Evolutionary conservation across 116 monocot species (phyloP).

Genomic region (Iris pallida): DNA sequence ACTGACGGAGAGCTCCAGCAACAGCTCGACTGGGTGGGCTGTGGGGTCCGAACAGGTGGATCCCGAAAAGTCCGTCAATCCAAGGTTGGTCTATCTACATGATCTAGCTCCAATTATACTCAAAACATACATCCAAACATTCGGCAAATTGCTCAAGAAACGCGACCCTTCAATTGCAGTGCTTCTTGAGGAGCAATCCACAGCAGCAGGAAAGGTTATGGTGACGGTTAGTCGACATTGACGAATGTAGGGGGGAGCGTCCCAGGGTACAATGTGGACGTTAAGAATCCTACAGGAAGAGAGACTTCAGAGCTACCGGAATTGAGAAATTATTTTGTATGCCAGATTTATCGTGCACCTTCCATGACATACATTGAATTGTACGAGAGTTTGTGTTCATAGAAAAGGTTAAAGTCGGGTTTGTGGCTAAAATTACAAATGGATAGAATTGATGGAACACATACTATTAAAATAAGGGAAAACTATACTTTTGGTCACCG

Average conservation of each 20-base stretch:
- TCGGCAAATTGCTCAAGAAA: not conserved
- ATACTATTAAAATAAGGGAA: too few relatives aligned
- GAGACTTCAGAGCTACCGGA: constrained; percentile 13
- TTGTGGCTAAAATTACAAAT: not conserved
- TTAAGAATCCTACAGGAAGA: constrained; percentile 8
- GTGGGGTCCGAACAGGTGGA: constrained; percentile 12
- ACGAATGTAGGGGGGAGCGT: constrained; percentile 26
- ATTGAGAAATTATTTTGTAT: too few relatives aligned
- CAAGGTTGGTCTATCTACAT: constrained; percentile 14
- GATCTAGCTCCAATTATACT: constrained; percentile 11
- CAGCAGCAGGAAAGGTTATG: not conserved
- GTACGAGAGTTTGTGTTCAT: constrained; percentile 10
- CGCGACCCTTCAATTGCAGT: constrained; percentile 19
- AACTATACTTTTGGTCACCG: too few relatives aligned
- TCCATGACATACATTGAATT: too few relatives aligned
- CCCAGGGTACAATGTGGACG: constrained; percentile 11
- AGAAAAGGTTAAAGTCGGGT: constrained; percentile 15
- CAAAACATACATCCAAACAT: not conserved
- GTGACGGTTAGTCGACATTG: constrained; percentile 11
- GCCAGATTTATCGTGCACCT: too few relatives aligned
- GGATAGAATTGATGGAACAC: too few relatives aligned
- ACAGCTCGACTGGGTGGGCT: constrained; percentile 1
- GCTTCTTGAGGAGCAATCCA: not conserved
- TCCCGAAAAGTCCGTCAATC: constrained; percentile 9
- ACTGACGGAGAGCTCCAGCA: not conserved